Evolutionary conservation across 1,139 yeast genomes (phyloP).

Genomic region (Suhomyces bribrorum): DNA sequence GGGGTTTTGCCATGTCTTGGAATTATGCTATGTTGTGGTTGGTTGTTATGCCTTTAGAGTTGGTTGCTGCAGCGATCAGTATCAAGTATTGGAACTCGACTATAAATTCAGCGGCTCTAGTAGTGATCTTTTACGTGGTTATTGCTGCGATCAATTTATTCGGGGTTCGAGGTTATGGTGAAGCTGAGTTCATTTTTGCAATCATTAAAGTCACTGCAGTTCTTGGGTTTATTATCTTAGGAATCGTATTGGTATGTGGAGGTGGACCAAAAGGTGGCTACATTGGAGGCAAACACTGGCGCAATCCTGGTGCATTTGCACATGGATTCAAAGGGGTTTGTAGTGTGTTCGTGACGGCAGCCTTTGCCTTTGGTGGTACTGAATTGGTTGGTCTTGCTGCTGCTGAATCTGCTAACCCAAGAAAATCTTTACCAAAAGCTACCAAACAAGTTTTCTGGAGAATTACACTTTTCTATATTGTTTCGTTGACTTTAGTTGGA

Average conservation of each 20-base stretch:
- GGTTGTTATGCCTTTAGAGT: slow-evolving; percentile 70
- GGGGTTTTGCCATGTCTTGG: slow-evolving; percentile 82
- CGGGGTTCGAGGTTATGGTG: slow-evolving; percentile 47
- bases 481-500: slow-evolving; percentile 61
- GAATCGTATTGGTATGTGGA: slow-evolving; percentile 41
- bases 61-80: slow-evolving; percentile 57
- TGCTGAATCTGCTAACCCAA: slow-evolving; percentile 42
- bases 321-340: slow-evolving; percentile 46
- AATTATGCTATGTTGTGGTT: slow-evolving; percentile 81
- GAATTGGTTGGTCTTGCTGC: slow-evolving; percentile 52
- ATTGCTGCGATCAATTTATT: slow-evolving; percentile 35
- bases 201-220: slow-evolving; percentile 37
- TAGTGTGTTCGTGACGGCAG: slow-evolving; percentile 43
- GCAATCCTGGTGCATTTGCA: slow-evolving; percentile 41
- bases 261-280: slow-evolving; percentile 37
- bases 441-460: slow-evolving; percentile 75
- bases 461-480: slow-evolving; percentile 61
- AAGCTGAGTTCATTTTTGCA: slow-evolving; percentile 44
- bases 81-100: slow-evolving; percentile 34
- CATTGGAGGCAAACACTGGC: slow-evolving; percentile 52
- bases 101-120: slow-evolving; percentile 41
- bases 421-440: slow-evolving; percentile 65
- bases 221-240: slow-evolving; percentile 41
- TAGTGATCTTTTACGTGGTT: slow-evolving; percentile 36
- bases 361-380: slow-evolving; percentile 43